Conservation (phyloP, 2,329 filamentous ascomycete genomes). For the Aureobasidium melanogenum region DNA sequence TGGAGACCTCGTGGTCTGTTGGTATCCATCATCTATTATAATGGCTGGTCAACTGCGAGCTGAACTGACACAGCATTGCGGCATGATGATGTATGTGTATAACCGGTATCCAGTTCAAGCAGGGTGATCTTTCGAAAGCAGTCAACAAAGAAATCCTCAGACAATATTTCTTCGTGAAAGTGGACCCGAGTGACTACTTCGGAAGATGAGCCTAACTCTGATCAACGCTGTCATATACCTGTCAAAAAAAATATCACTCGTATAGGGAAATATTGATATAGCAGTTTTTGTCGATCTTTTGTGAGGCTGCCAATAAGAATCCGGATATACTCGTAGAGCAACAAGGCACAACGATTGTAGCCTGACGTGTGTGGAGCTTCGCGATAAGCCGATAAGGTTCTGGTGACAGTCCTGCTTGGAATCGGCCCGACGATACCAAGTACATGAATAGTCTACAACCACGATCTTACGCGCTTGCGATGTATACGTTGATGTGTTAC, state of each 20-base stretch:
- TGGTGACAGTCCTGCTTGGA: neutral
- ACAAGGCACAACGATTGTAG: neutral
- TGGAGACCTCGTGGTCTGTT: neutral
- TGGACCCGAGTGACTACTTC: neutral
- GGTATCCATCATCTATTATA: neutral
- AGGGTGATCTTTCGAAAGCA: neutral
- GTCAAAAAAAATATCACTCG: neutral
- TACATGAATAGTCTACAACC: neutral
- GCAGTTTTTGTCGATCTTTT: neutral
- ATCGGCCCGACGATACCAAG: neutral
- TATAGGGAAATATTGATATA: neutral
- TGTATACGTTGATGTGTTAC: neutral
- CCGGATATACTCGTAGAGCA: neutral
- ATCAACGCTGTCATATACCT: neutral
- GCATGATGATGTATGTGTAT: neutral
- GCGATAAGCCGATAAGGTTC: neutral
- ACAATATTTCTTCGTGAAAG: conserved; percentile 1
- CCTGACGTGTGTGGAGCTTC: neutral
- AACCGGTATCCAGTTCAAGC: neutral
- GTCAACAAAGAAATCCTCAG: neutral
- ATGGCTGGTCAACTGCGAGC: neutral
- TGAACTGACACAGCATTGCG: neutral
- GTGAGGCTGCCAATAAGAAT: neutral
- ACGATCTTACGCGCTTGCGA: neutral
- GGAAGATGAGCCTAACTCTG: neutral